Base-by-base conservation (phyloP, 306 rosid genomes). In the Spatholobus suberectus region DNA sequence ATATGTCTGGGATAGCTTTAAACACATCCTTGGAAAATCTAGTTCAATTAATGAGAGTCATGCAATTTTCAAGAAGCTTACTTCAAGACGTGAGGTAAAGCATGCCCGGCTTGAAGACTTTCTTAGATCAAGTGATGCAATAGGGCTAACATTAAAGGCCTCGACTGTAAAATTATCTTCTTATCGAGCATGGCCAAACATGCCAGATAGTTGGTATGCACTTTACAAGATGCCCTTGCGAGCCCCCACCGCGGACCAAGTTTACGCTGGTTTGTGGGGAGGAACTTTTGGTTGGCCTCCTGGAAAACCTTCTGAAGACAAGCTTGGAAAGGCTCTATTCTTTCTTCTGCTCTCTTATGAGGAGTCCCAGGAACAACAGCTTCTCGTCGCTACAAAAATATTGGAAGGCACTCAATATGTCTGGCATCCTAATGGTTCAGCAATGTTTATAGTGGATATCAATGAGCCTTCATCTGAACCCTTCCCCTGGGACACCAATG, bases 271-370 rank as follows among this genome's bases (percentile, higher is more conserved):
- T 86, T 82, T 93, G 41, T 93, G 96, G 96, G 97, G 97, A 61
- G 97, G 97, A 21, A 90, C 97, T 55, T 93, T 91, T 77, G 96
- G 93, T 70, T 91, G 96, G 97, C 97, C 97, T 75, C 96, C 97
- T 9, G 96, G 96, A 70, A 91, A 75, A 88, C 92, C 94, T 20
- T 76, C 84, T 15, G 86, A 88, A 69, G 97, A 91, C 85, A 93
- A 93, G 80, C 92, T 91, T 1, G 94, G 94, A 78, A 91, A 90
- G 78, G 96, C 96, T 49, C 87, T 93, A 52, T 93, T 91, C 86
- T 85, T 93, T 69, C 91, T 93, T 67, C 83, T 91, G 72, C 89
- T 93, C 58, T 93, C 97, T 29, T 93, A 93, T n/a, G 97, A 91
- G 84, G 90, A 91, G 84, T 80, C 86, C 38, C 51, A 84, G 41